phyloP scores from a whole-genome alignment of 2,329 filamentous ascomycete genomes.

The Biscogniauxia sp. region DNA sequence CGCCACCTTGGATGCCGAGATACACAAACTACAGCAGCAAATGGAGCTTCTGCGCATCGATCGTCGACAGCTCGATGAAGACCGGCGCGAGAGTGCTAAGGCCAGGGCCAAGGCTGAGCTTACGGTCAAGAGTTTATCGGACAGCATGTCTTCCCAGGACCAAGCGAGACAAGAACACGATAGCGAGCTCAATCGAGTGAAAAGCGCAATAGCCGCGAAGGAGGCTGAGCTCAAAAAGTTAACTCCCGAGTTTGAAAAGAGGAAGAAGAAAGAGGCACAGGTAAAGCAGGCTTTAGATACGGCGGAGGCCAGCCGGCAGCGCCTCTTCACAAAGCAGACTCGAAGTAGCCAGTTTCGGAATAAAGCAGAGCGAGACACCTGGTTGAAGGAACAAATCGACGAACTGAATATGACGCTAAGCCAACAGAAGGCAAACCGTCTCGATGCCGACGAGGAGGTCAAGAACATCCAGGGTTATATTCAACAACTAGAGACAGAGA shows the following conservation, averaged over 20 bases:
- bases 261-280: constrained; percentile 69
- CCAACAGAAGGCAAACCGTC: constrained; percentile 77
- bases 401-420: constrained; percentile 75
- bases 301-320: constrained; percentile 70
- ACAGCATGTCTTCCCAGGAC: constrained; percentile 76
- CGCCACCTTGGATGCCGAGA: constrained; percentile 71
- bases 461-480: constrained; percentile 69
- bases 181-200: constrained; percentile 68
- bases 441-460: constrained; percentile 84
- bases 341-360: constrained; percentile 83
- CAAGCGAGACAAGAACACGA: constrained; percentile 70
- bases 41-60: constrained; percentile 84
- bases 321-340: constrained; percentile 89
- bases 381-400: constrained; percentile 75
- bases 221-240: constrained; percentile 73
- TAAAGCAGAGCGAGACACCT: constrained; percentile 84
- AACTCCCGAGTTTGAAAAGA: constrained; percentile 72
- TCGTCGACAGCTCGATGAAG: constrained; percentile 82
- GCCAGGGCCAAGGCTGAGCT: constrained; percentile 82
- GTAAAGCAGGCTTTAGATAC: constrained; percentile 71
- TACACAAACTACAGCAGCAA: constrained; percentile 76
- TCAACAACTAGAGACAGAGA: constrained; percentile 67
- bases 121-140: constrained; percentile 76
- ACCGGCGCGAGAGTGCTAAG: constrained; percentile 79
- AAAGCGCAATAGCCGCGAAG: constrained; percentile 69